Evolutionary conservation across 345 rosid genomes (phyloP).

Genomic region (Physaria fendleri): DNA sequence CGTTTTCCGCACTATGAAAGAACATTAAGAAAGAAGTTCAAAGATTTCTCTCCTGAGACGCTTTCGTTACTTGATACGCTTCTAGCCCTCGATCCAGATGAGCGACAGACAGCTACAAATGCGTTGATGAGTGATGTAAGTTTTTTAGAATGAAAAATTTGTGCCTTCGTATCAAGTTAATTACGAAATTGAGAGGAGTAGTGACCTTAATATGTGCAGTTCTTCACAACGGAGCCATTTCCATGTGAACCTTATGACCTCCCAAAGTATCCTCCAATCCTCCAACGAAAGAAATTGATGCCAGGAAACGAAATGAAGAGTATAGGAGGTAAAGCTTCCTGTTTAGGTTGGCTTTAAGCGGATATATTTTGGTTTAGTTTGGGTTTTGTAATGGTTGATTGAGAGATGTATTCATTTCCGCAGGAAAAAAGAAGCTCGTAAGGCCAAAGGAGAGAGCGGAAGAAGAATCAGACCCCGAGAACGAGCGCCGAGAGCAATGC

Average conservation of each 20-base stretch:
- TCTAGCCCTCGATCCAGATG: constrained; percentile 86
- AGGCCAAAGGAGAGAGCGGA: constrained; percentile 63
- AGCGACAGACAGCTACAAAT: constrained; percentile 73
- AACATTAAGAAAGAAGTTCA: constrained; percentile 58
- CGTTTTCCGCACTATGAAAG: constrained; percentile 70
- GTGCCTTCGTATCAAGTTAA: no score
- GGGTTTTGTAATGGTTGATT: constrained; percentile 3
- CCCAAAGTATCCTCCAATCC: constrained; percentile 86
- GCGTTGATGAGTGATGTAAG: constrained; percentile 79
- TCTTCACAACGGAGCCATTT: constrained; percentile 66
- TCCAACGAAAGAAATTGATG: constrained; percentile 97
- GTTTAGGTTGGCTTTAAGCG: neutral
- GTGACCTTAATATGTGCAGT: no score
- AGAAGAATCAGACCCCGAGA: constrained; percentile 66
- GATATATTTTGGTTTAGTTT: neutral
- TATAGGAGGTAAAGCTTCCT: constrained; percentile 47
- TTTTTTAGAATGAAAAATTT: constrained; percentile 13
- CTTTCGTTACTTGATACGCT: constrained; percentile 73
- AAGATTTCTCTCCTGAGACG: constrained; percentile 72
- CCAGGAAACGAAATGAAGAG: constrained; percentile 83
- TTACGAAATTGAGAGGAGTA: no score
- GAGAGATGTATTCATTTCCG: constrained; percentile 24
- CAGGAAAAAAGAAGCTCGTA: constrained; percentile 76
- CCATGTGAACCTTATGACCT: constrained; percentile 87
- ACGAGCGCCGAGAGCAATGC: constrained; percentile 41